phyloP scores from a whole-genome alignment of 2,329 filamentous ascomycete genomes.

The Claviceps sp. region DNA sequence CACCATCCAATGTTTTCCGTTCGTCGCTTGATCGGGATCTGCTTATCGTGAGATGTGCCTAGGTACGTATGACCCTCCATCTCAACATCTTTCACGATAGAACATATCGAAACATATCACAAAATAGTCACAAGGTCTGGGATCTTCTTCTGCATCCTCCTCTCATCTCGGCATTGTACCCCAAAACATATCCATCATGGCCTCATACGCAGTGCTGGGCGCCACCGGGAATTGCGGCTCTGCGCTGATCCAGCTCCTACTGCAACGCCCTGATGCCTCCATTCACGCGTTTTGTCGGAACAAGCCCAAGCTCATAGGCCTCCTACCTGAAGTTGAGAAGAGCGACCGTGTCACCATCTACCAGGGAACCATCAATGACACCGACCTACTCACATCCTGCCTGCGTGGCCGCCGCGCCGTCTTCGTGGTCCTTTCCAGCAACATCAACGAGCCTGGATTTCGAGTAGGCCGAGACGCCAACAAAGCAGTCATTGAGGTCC shows the following conservation, averaged over 20 bases:
- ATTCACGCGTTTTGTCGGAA: constrained; percentile 33
- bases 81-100: too few relatives aligned
- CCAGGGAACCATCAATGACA: constrained; percentile 27
- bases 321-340: constrained; percentile 18
- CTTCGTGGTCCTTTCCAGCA: constrained; percentile 26
- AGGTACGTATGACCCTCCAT: too few relatives aligned
- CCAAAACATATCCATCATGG: background rate
- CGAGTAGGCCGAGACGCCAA: constrained; percentile 23
- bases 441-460: constrained; percentile 30
- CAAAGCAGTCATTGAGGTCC: constrained; percentile 20
- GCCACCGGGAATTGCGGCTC: constrained; percentile 30
- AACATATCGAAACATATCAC: too few relatives aligned
- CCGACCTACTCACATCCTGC: constrained; percentile 17
- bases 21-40: too few relatives aligned
- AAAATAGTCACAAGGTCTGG: too few relatives aligned
- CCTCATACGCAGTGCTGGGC: constrained; percentile 25
- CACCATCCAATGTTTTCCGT: too few relatives aligned
- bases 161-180: too few relatives aligned
- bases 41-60: too few relatives aligned
- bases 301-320: constrained; percentile 21
- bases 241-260: constrained; percentile 25
- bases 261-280: constrained; percentile 14
- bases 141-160: too few relatives aligned
- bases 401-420: constrained; percentile 18
- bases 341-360: constrained; percentile 25